Percentiles rank a stretch among this genome's conserved stretches.
Evolutionary conservation across 1,139 yeast genomes (phyloP).

Genomic region (Trichomonascaceae sp.): DNA sequence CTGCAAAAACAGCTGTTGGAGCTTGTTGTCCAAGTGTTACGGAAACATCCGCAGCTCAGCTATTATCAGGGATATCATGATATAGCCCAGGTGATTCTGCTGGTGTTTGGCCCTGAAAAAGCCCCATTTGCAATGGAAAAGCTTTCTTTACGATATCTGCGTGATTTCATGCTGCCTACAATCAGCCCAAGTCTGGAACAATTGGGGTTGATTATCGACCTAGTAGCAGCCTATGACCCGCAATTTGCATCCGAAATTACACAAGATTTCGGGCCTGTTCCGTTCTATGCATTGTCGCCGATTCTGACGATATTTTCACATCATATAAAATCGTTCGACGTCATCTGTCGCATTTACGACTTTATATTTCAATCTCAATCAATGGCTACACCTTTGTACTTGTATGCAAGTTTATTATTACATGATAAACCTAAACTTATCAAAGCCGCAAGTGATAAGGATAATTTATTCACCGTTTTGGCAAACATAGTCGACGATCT

Average conservation of each 20-base stretch:
- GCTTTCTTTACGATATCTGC: slow-evolving; percentile 55
- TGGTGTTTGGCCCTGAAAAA: slow-evolving; percentile 43
- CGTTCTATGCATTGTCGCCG: slow-evolving; percentile 67
- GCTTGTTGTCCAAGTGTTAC: slow-evolving; percentile 50
- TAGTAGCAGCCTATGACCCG: slow-evolving; percentile 48
- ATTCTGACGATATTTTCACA: slow-evolving; percentile 76
- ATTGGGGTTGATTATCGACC: slow-evolving; percentile 55
- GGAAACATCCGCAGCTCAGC: slow-evolving; percentile 54
- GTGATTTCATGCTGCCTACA: slow-evolving; percentile 81
- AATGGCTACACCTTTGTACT: slow-evolving; percentile 42
- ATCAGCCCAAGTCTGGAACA: slow-evolving; percentile 63
- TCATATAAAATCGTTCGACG: slow-evolving; percentile 49
- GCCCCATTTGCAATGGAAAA: slow-evolving; percentile 47
- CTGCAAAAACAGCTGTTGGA: slow-evolving; percentile 30
- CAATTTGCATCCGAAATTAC: slow-evolving; percentile 43
- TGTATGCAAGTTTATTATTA: slow-evolving; percentile 51
- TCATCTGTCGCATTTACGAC: slow-evolving; percentile 58
- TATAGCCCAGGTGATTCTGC: slow-evolving; percentile 61
- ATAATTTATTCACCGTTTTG: slow-evolving; percentile 28
- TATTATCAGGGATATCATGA: slow-evolving; percentile 96
- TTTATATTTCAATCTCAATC: slow-evolving; percentile 47
- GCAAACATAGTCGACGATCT: slow-evolving; percentile 22
- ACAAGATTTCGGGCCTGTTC: slow-evolving; percentile 25
- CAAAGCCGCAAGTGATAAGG: slow-evolving; percentile 24
- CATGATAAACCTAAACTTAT: slow-evolving; percentile 40